Conservation (phyloP, 2,329 filamentous ascomycete species). For the Zymoseptoria brevis region DNA sequence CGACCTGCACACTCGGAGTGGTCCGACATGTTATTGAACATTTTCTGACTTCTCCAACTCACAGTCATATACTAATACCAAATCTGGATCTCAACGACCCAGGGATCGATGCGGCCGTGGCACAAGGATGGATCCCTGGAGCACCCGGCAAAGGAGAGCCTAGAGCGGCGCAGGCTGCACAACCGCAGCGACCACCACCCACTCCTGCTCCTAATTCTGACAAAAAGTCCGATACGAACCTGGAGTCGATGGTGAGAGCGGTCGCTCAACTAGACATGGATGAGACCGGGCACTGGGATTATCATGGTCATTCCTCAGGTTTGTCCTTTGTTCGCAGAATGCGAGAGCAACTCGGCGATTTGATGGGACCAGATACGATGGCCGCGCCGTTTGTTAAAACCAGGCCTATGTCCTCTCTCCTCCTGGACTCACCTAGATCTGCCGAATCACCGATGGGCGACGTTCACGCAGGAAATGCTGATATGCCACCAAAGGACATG, state of each 20-base stretch:
- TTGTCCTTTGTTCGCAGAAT: conserved; percentile 80
- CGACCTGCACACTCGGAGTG: background rate
- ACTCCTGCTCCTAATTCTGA: conserved; percentile 38
- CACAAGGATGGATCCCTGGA: conserved; percentile 33
- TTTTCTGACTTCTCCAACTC: background rate
- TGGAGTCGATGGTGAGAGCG: conserved; percentile 91
- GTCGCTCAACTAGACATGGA: conserved; percentile 87
- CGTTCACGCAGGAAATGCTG: conserved; percentile 43
- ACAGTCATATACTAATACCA: conserved; percentile 63
- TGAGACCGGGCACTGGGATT: conserved; percentile 88
- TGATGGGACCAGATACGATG: conserved; percentile 59
- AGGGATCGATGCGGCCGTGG: conserved; percentile 65
- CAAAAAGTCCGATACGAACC: conserved; percentile 51
- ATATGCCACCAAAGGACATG: conserved; percentile 59
- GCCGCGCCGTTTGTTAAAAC: conserved; percentile 50
- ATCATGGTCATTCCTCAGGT: conserved; percentile 87
- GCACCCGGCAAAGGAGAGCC: conserved; percentile 26
- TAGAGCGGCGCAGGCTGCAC: conserved; percentile 16
- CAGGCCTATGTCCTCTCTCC: conserved; percentile 44
- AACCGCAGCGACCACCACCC: conserved; percentile 8
- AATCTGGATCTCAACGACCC: conserved; percentile 80
- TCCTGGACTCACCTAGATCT: conserved; percentile 58
- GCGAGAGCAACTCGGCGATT: conserved; percentile 75
- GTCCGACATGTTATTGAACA: background rate
- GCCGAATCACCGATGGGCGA: conserved; percentile 57